A percentile compares a stretch with the other conserved stretches of the same genome.
These are phyloP conservation scores for Diaporthe sp. DNA, from an alignment of 2,329 filamentous ascomycete species.

Conservation along the genomic window DNA sequence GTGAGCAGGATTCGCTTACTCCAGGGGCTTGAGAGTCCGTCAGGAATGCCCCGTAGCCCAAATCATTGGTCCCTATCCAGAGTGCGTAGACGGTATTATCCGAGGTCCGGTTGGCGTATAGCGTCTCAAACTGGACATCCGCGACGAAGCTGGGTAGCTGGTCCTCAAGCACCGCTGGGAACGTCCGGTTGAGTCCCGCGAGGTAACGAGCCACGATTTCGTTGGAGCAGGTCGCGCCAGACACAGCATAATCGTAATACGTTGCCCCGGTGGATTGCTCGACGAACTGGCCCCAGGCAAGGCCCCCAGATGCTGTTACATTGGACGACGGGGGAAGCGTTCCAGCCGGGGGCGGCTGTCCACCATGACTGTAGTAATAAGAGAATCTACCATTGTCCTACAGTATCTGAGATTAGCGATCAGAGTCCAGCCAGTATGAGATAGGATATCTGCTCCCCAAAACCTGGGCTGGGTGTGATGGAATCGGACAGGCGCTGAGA, in stretches of 20 bases:
- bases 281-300: constrained; percentile 78
- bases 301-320: constrained; percentile 74
- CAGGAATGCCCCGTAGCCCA: constrained; percentile 76
- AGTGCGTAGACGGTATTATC: constrained; percentile 79
- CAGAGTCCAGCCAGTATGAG: not conserved
- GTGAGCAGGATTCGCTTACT: constrained; percentile 1
- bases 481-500: not conserved
- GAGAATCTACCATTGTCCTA: constrained; percentile 74
- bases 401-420: not conserved
- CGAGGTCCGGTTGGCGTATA: constrained; percentile 61
- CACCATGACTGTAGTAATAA: constrained; percentile 73
- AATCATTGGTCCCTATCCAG: constrained; percentile 87
- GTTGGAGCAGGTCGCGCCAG: constrained; percentile 81
- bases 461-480: too few relatives aligned
- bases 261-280: constrained; percentile 69
- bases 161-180: constrained; percentile 75
- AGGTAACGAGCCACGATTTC: constrained; percentile 71
- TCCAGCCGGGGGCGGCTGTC: constrained; percentile 74
- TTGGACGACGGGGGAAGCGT: constrained; percentile 60
- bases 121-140: constrained; percentile 59
- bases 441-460: not conserved
- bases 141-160: constrained; percentile 70
- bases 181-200: constrained; percentile 63
- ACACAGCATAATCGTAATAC: constrained; percentile 79
- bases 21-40: constrained; percentile 72